phyloP scores from a whole-genome alignment of 106 monocot genomes.

The Phalaenopsis aphrodite region DNA sequence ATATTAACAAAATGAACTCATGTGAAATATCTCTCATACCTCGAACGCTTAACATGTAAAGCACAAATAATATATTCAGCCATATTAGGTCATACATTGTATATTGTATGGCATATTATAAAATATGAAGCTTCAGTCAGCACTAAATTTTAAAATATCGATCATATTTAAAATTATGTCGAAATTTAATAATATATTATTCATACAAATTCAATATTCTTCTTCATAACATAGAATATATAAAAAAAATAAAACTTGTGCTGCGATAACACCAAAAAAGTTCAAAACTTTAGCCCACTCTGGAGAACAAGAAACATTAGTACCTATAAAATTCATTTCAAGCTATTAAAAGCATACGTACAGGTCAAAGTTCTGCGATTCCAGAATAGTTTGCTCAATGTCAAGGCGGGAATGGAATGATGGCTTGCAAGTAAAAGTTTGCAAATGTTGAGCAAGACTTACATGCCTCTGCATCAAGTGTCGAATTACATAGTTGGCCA shows the following conservation, averaged over 20 bases:
- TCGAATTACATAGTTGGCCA: slow-evolving; percentile 4
- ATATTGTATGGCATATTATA: neutral
- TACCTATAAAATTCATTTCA: neutral
- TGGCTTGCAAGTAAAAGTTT: slow-evolving; percentile 91
- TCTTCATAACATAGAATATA: neutral
- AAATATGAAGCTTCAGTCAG: neutral
- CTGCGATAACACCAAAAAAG: neutral
- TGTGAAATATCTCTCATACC: neutral
- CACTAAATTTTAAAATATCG: neutral
- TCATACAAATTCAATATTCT: neutral
- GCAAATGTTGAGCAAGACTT: slow-evolving; percentile 93
- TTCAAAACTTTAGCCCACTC: neutral
- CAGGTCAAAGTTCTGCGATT: slow-evolving; percentile 79
- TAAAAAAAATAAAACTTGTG: neutral
- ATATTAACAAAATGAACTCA: neutral
- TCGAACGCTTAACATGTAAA: neutral
- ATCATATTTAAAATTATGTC: neutral
- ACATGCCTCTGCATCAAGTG: slow-evolving; percentile 76
- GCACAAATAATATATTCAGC: neutral
- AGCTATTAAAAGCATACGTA: slow-evolving; percentile 31
- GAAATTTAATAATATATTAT: neutral
- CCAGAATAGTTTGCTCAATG: slow-evolving; percentile 95
- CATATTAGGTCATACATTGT: neutral
- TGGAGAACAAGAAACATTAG: neutral
- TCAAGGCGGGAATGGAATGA: slow-evolving; percentile 93